Percentiles rank a stretch among this genome's conserved stretches.
Evolutionary conservation across 441 rosid genomes (phyloP).

Genomic region (Corymbia citriodora): DNA sequence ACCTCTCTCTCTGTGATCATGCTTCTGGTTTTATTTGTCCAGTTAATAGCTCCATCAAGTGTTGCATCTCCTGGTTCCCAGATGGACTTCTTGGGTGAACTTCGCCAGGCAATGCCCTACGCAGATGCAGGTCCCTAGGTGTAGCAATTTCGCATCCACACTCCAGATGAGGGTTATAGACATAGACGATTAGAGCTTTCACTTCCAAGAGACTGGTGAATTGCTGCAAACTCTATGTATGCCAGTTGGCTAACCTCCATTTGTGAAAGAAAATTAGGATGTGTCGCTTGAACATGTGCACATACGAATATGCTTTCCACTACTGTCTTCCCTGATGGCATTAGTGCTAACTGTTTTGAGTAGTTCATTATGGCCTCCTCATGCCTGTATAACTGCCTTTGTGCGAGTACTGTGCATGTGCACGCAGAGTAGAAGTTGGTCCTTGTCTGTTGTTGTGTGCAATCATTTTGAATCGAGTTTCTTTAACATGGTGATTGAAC

Average conservation of each 20-base stretch:
- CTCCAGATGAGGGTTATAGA: constrained; percentile 5
- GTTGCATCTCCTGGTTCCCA: constrained; percentile 31
- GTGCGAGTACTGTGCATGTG: neutral
- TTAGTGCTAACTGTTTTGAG: neutral
- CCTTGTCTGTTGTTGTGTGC: neutral
- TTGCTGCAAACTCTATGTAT: neutral
- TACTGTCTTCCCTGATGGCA: neutral
- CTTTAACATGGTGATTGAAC: neutral
- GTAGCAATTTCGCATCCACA: constrained; percentile 2
- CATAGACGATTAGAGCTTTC: neutral
- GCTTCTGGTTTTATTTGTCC: constrained; percentile 7
- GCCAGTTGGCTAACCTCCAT: neutral
- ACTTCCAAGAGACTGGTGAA: neutral
- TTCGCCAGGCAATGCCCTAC: constrained; percentile 33
- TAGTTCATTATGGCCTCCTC: neutral
- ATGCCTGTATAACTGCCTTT: neutral
- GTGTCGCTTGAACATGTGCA: neutral
- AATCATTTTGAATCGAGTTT: neutral
- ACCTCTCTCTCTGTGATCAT: neutral
- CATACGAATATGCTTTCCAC: neutral
- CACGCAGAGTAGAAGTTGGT: neutral
- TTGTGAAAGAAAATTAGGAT: neutral
- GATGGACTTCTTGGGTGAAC: constrained; percentile 49
- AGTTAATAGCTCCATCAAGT: constrained; percentile 29
- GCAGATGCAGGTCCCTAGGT: constrained; percentile 18